Conservation (phyloP, 1,139 yeast genomes). For the Blastobotrys ciferrii region DNA sequence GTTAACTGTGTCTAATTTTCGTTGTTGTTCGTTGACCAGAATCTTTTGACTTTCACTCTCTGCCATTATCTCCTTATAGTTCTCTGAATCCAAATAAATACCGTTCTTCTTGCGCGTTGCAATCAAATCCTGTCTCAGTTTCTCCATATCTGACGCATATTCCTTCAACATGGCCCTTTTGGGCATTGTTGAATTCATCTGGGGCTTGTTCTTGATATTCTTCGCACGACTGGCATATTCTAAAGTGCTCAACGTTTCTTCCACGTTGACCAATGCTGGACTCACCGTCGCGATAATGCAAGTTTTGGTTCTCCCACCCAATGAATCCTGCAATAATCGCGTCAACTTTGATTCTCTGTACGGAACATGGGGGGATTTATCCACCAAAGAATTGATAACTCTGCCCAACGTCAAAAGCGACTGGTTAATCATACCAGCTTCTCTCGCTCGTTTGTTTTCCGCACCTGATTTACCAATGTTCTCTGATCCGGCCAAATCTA, state of each 20-base stretch:
- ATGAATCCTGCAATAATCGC: constrained; percentile 72
- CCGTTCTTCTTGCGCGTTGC: constrained; percentile 62
- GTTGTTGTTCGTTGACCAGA: constrained; percentile 47
- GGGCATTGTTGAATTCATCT: constrained; percentile 51
- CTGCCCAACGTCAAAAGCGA: constrained; percentile 79
- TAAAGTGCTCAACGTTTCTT: constrained; percentile 78
- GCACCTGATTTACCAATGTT: constrained; percentile 82
- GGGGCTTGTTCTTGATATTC: constrained; percentile 73
- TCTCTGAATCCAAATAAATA: constrained; percentile 56
- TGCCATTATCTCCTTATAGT: constrained; percentile 48
- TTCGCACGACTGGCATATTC: constrained; percentile 83
- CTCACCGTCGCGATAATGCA: constrained; percentile 79
- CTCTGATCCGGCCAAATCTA: constrained; percentile 89
- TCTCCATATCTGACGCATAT: constrained; percentile 47
- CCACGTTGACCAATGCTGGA: constrained; percentile 70
- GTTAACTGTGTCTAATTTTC: constrained; percentile 46
- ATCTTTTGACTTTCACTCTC: constrained; percentile 48
- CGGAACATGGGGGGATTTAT: constrained; percentile 66
- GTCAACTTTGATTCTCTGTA: constrained; percentile 85
- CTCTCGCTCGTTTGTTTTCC: constrained; percentile 71
- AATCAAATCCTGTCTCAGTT: constrained; percentile 54
- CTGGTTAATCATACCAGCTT: constrained; percentile 87
- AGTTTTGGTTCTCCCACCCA: constrained; percentile 82
- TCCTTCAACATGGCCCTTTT: constrained; percentile 46
- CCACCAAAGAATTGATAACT: constrained; percentile 73